These are phyloP conservation scores for Sonneratia caseolaris DNA, from an alignment of 345 rosid genomes.

Conservation along the genomic window DNA sequence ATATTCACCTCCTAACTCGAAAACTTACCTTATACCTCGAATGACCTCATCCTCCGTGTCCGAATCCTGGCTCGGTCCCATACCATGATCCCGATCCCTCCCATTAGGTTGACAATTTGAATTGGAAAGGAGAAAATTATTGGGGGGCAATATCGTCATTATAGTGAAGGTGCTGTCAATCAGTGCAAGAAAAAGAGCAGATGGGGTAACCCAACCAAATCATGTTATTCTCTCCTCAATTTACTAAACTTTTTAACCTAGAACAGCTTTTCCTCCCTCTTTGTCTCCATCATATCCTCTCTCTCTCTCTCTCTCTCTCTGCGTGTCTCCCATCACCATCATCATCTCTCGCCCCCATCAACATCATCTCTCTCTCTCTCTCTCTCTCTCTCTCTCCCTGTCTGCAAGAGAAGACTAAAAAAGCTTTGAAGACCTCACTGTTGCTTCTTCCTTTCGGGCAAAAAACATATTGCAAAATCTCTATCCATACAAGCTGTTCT, in stretches of 20 bases:
- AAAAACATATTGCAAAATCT: slow-evolving; percentile 4
- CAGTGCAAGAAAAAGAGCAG: background rate
- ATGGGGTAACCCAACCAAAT: slow-evolving; percentile 3
- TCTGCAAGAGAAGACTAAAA: background rate
- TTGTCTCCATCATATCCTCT: background rate
- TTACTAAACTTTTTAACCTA: background rate
- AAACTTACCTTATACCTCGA: too few relatives aligned
- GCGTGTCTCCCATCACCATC: too few relatives aligned
- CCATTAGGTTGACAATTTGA: background rate
- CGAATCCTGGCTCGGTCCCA: background rate
- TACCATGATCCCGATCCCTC: background rate
- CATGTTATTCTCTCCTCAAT: background rate
- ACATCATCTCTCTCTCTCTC: background rate
- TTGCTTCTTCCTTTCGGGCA: slow-evolving; percentile 1
- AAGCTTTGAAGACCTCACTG: background rate
- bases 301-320: background rate
- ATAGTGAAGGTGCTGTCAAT: background rate
- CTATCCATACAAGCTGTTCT: background rate
- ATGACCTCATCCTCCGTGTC: too few relatives aligned
- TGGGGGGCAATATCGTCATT: background rate
- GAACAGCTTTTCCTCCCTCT: background rate
- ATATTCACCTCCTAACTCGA: too few relatives aligned
- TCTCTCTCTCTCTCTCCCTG: background rate
- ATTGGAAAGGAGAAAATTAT: background rate
- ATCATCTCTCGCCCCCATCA: background rate